A percentile compares a stretch with the other conserved stretches of the same genome.
These are phyloP conservation scores for Tripterygium wilfordii DNA, from an alignment of 177 flowering plant species.

Conservation along the genomic window DNA sequence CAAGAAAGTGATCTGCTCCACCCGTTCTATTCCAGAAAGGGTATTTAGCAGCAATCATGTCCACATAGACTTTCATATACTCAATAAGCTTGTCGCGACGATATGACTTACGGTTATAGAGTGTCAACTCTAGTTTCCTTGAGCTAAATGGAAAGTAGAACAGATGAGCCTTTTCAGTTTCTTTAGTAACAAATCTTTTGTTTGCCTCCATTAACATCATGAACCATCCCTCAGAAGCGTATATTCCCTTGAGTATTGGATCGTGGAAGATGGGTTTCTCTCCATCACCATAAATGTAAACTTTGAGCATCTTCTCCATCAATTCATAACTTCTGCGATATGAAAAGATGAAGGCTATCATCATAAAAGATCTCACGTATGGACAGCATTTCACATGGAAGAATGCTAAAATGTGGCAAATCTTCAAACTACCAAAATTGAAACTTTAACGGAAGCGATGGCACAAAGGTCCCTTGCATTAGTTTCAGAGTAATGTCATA, in stretches of 20 bases:
- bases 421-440: too few relatives aligned
- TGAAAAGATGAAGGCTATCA: too few relatives aligned
- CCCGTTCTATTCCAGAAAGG: slow-evolving; percentile 57
- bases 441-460: too few relatives aligned
- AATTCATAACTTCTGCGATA: slow-evolving; percentile 69
- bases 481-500: too few relatives aligned
- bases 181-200: slow-evolving; percentile 43
- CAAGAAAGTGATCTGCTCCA: slow-evolving; percentile 62
- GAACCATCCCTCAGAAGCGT: slow-evolving; percentile 90
- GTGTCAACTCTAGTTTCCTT: slow-evolving; percentile 32
- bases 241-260: slow-evolving; percentile 59
- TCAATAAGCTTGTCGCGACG: slow-evolving; percentile 31
- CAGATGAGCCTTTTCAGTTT: slow-evolving; percentile 58
- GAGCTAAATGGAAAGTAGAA: slow-evolving; percentile 84
- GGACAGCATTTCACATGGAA: too few relatives aligned
- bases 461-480: too few relatives aligned
- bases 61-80: slow-evolving; percentile 43
- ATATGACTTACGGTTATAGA: slow-evolving; percentile 53
- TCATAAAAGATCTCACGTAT: too few relatives aligned
- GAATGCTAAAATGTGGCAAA: too few relatives aligned
- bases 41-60: slow-evolving; percentile 32
- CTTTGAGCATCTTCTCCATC: slow-evolving; percentile 69
- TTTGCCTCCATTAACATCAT: slow-evolving; percentile 56
- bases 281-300: slow-evolving; percentile 70
- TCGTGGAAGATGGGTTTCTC: slow-evolving; percentile 53